A percentile compares a stretch with the other conserved stretches of the same genome.
Conservation (phyloP, 2,329 filamentous ascomycete species). For the Fusarium aywerte region DNA sequence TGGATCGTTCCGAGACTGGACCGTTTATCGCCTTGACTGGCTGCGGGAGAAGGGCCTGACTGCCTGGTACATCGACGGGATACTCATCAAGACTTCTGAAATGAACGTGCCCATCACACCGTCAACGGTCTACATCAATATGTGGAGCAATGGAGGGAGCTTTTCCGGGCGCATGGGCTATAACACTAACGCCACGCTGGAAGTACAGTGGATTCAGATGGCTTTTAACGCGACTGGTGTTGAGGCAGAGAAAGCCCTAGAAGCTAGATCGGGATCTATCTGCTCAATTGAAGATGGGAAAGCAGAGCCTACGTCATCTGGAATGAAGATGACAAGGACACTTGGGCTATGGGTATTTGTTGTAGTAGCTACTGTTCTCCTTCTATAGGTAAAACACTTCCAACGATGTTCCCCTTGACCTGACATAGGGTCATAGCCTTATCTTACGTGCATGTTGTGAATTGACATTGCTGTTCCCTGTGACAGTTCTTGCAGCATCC, state of each 20-base stretch:
- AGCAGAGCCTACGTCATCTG: slow-evolving; percentile 1
- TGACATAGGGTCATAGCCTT: background rate
- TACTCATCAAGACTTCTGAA: slow-evolving; percentile 4
- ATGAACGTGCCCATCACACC: slow-evolving; percentile 16
- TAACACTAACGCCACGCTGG: slow-evolving; percentile 17
- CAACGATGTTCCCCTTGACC: background rate
- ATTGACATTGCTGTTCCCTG: background rate
- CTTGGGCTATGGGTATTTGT: background rate
- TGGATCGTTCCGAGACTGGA: slow-evolving; percentile 2
- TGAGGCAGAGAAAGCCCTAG: background rate
- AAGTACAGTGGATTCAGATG: slow-evolving; percentile 33
- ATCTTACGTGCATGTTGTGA: background rate
- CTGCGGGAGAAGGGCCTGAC: slow-evolving; percentile 1
- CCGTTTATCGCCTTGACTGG: slow-evolving; percentile 28
- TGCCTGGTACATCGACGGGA: background rate
- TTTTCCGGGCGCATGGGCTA: slow-evolving; percentile 27
- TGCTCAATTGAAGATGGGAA: slow-evolving; percentile 1
- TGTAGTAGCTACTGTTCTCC: background rate
- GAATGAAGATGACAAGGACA: background rate
- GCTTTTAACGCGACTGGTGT: slow-evolving; percentile 25
- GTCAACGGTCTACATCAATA: slow-evolving; percentile 28
- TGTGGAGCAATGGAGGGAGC: slow-evolving; percentile 32
- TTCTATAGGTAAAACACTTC: background rate
- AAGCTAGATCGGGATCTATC: background rate
- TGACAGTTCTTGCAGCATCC: background rate